These are phyloP conservation scores for Beauveria asiatica DNA, from an alignment of 2,329 filamentous ascomycete genomes.

Conservation along the genomic window DNA sequence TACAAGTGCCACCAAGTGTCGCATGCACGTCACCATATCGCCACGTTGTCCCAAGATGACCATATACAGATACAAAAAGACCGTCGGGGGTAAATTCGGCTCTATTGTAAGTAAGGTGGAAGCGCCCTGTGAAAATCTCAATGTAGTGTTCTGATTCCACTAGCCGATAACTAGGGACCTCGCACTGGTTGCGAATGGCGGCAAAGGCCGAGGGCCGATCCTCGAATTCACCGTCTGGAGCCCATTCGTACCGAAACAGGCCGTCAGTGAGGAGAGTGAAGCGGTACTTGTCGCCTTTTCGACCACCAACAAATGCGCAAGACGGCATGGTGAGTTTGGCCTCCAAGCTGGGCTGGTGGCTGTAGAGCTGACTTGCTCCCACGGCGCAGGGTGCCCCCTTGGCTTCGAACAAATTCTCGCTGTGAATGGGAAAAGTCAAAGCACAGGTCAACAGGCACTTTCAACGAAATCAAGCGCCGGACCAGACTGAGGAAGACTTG, in stretches of 20 bases:
- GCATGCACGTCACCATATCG: slow-evolving; percentile 37
- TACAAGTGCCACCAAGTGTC: slow-evolving; percentile 39
- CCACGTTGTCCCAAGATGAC: slow-evolving; percentile 28
- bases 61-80: slow-evolving; percentile 30
- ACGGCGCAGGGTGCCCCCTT: too few relatives aligned
- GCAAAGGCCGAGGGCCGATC: slow-evolving; percentile 55
- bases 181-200: slow-evolving; percentile 39
- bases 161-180: slow-evolving; percentile 36
- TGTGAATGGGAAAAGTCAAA: too few relatives aligned
- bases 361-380: too few relatives aligned
- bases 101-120: slow-evolving; percentile 52
- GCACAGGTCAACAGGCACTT: too few relatives aligned
- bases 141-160: slow-evolving; percentile 37
- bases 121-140: slow-evolving; percentile 46
- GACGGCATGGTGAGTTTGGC: not conserved
- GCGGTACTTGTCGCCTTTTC: slow-evolving; percentile 34
- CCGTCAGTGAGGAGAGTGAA: slow-evolving; percentile 51
- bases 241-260: slow-evolving; percentile 54
- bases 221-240: slow-evolving; percentile 50
- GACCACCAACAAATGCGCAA: slow-evolving; percentile 13
- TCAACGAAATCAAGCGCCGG: too few relatives aligned
- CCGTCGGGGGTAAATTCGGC: slow-evolving; percentile 43
- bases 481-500: too few relatives aligned
- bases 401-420: too few relatives aligned
- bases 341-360: too few relatives aligned